Evolutionary conservation across 441 rosid genomes (phyloP).

Genomic region (Isatis lusitanica): DNA sequence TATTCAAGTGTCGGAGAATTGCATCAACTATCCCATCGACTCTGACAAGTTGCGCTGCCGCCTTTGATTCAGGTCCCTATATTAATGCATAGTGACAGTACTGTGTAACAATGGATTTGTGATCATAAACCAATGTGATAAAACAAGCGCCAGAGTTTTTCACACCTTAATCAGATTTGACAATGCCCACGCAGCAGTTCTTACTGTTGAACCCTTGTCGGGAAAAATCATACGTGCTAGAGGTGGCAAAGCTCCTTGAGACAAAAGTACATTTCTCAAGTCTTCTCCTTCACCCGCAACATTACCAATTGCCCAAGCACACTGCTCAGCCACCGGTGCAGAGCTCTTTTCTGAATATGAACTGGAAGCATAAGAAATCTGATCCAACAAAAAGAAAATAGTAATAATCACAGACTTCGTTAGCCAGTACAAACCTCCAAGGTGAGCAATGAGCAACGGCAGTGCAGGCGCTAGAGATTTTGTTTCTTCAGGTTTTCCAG

Average conservation of each 20-base stretch:
- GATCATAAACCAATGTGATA: slow-evolving; percentile 15
- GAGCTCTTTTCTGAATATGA: slow-evolving; percentile 77
- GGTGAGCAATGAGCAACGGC: slow-evolving; percentile 88
- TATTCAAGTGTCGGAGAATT: slow-evolving; percentile 77
- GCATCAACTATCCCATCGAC: slow-evolving; percentile 78
- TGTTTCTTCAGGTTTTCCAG: slow-evolving; percentile 92
- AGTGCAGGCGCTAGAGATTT: slow-evolving; percentile 83
- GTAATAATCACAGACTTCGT: not conserved
- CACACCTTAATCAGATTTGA: slow-evolving; percentile 91
- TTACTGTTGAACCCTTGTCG: slow-evolving; percentile 82
- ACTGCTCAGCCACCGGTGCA: slow-evolving; percentile 88
- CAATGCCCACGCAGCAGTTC: slow-evolving; percentile 97
- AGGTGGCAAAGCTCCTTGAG: slow-evolving; percentile 88
- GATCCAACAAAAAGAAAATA: not conserved
- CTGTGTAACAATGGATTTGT: slow-evolving; percentile 31
- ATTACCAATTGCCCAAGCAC: slow-evolving; percentile 97
- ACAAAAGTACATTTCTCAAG: slow-evolving; percentile 76
- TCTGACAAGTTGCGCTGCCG: slow-evolving; percentile 75
- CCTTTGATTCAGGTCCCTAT: slow-evolving; percentile 92
- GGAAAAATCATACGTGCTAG: slow-evolving; percentile 97
- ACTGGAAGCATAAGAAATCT: slow-evolving; percentile 25
- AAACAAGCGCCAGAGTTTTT: slow-evolving; percentile 5
- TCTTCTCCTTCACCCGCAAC: slow-evolving; percentile 98
- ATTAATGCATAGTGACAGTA: slow-evolving; percentile 38
- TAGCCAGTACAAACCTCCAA: slow-evolving; percentile 66